Evolutionary conservation across 139 green algal species (phyloP).

Genomic region (Chlamydomonas sphaeroides): DNA sequence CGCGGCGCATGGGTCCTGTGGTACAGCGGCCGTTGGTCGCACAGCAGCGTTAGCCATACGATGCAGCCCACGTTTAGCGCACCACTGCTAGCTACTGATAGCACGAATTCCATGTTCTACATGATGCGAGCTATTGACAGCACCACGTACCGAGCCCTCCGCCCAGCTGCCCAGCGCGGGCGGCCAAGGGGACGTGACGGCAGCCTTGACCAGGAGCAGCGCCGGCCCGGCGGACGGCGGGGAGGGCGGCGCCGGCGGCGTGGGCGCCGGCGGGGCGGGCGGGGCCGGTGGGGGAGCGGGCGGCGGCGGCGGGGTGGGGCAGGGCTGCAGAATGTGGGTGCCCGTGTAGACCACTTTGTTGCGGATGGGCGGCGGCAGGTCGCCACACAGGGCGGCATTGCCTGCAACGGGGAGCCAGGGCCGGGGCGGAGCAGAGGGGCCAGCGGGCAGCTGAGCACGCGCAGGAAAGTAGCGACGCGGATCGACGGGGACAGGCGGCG

Average conservation of each 20-base stretch:
- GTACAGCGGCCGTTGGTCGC: too few relatives aligned
- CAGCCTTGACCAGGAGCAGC: neutral
- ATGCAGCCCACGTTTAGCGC: too few relatives aligned
- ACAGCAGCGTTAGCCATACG: too few relatives aligned
- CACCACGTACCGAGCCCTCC: too few relatives aligned
- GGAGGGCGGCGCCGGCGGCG: neutral
- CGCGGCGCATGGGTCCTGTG: neutral
- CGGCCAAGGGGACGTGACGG: neutral
- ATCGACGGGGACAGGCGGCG: too few relatives aligned
- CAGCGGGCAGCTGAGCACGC: too few relatives aligned
- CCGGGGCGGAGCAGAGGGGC: too few relatives aligned
- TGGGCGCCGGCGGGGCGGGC: neutral
- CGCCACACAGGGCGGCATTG: conserved; percentile 4
- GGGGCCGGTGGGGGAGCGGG: neutral
- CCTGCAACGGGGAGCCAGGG: neutral
- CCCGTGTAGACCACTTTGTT: neutral
- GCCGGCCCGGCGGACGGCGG: neutral
- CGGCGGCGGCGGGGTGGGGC: conserved; percentile 1
- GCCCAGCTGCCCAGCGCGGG: neutral
- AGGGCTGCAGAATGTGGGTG: neutral
- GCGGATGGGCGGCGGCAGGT: neutral
- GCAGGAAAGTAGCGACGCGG: too few relatives aligned
- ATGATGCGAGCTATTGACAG: too few relatives aligned
- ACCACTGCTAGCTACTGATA: too few relatives aligned
- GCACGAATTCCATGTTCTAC: too few relatives aligned